Percentiles rank a stretch among this genome's conserved stretches.
These are phyloP conservation scores for Mucor velutinosus DNA, from an alignment of 371 early-diverging fungal genomes.

Conservation along the genomic window DNA sequence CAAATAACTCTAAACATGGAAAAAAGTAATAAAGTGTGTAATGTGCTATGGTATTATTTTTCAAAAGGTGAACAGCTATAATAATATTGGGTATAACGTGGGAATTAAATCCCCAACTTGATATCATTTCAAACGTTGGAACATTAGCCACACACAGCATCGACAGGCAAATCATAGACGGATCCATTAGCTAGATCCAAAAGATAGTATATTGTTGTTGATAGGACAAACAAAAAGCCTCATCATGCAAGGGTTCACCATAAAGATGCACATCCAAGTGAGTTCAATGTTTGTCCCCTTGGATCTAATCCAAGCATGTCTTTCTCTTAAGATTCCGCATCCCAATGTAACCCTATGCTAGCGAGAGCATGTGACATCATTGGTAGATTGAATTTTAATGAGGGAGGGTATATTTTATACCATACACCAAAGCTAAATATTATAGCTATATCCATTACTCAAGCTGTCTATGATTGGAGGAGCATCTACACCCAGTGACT, in stretches of 20 bases:
- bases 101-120: neutral
- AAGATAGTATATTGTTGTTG: neutral
- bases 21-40: constrained; percentile 3
- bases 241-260: neutral
- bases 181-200: neutral
- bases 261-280: neutral
- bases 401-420: constrained; percentile 17
- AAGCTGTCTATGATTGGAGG: constrained; percentile 1
- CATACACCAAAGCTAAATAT: neutral
- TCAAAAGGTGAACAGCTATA: constrained; percentile 1
- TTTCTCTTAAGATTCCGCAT: constrained; percentile 1
- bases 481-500: neutral
- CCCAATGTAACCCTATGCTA: neutral
- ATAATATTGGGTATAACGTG: neutral
- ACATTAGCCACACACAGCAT: neutral
- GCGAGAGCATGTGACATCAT: constrained; percentile 14
- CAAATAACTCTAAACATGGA: neutral
- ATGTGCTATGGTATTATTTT: constrained; percentile 5
- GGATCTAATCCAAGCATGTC: neutral
- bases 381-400: neutral
- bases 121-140: neutral
- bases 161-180: neutral
- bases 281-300: neutral
- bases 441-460: constrained; percentile 2
- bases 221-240: neutral